phyloP scores from a whole-genome alignment of 2,329 filamentous ascomycete genomes.

The Diaporthe batatas region DNA sequence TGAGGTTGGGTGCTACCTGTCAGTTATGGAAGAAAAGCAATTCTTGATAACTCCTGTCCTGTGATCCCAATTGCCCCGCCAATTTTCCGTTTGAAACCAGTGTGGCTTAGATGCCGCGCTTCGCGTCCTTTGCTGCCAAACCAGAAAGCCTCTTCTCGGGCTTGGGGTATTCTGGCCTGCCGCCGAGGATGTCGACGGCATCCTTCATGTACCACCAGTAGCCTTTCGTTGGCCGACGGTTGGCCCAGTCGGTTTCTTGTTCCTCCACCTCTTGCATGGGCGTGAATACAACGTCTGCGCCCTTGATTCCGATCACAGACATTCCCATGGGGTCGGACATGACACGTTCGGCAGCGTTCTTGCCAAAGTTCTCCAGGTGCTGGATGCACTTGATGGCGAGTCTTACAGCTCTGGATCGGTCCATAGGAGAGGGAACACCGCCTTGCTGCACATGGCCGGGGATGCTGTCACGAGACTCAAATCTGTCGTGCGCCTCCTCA shows the following conservation, averaged over 20 bases:
- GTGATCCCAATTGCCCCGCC: constrained; percentile 6
- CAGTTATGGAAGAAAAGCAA: constrained; percentile 29
- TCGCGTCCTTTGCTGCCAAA: constrained; percentile 70
- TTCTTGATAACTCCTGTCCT: constrained; percentile 32
- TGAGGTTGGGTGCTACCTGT: constrained; percentile 20
- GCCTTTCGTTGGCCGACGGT: constrained; percentile 84
- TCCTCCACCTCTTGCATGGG: constrained; percentile 85
- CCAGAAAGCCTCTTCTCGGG: constrained; percentile 67
- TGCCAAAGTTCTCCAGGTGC: constrained; percentile 84
- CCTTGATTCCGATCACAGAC: constrained; percentile 91
- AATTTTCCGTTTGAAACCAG: constrained; percentile 22
- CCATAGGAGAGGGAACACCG: constrained; percentile 93
- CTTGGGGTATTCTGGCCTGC: constrained; percentile 68
- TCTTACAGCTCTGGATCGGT: constrained; percentile 90
- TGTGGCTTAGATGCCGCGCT: constrained; percentile 61
- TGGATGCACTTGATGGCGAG: constrained; percentile 95
- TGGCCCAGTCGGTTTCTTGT: constrained; percentile 92
- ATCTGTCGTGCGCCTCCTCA: constrained; percentile 90
- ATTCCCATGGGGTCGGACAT: constrained; percentile 79
- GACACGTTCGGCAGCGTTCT: constrained; percentile 75
- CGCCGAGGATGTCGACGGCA: constrained; percentile 87
- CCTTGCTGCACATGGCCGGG: constrained; percentile 96
- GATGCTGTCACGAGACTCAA: constrained; percentile 92
- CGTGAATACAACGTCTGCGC: constrained; percentile 89
- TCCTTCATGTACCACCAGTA: constrained; percentile 88